phyloP scores from a whole-genome alignment of 2,329 filamentous ascomycete genomes.

The Ramularia endophylla region DNA sequence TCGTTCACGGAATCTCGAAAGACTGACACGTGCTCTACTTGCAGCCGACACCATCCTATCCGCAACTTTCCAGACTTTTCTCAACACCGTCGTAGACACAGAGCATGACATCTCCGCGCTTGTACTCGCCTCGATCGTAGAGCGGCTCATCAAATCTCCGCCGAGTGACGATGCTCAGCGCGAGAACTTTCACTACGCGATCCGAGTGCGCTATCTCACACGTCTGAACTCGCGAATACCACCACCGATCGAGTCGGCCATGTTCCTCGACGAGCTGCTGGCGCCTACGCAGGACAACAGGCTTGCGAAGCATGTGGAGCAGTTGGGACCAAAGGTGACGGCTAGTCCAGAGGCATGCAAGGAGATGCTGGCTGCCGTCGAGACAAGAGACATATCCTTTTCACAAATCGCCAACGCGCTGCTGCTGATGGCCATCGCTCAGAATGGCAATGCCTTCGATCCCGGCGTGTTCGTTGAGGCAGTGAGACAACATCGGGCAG shows the following conservation, averaged over 20 bases:
- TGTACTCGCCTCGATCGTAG: constrained; percentile 74
- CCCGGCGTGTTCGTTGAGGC: constrained; percentile 61
- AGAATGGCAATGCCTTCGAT: constrained; percentile 58
- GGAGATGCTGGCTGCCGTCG: constrained; percentile 52
- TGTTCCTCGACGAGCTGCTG: constrained; percentile 63
- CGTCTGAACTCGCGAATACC: constrained; percentile 60
- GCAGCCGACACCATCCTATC: constrained; percentile 85
- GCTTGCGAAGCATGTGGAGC: constrained; percentile 62
- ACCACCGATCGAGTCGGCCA: constrained; percentile 61
- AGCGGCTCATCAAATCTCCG: constrained; percentile 80
- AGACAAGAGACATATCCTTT: constrained; percentile 63
- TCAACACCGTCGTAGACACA: constrained; percentile 64
- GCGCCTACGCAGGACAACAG: constrained; percentile 51
- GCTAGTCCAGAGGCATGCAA: constrained; percentile 64
- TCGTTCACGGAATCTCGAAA: constrained; percentile 2
- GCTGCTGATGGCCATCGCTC: constrained; percentile 61
- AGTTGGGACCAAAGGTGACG: constrained; percentile 68
- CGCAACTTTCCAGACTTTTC: constrained; percentile 69
- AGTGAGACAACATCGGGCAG: constrained; percentile 49
- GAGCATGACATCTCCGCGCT: constrained; percentile 61
- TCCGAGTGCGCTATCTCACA: constrained; percentile 61
- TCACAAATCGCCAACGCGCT: constrained; percentile 78
- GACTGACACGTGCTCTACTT: constrained; percentile 16
- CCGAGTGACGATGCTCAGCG: constrained; percentile 71
- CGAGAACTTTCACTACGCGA: constrained; percentile 60